These are phyloP conservation scores for Quercus mongolica DNA, from an alignment of 306 rosid genomes.

Conservation along the genomic window DNA sequence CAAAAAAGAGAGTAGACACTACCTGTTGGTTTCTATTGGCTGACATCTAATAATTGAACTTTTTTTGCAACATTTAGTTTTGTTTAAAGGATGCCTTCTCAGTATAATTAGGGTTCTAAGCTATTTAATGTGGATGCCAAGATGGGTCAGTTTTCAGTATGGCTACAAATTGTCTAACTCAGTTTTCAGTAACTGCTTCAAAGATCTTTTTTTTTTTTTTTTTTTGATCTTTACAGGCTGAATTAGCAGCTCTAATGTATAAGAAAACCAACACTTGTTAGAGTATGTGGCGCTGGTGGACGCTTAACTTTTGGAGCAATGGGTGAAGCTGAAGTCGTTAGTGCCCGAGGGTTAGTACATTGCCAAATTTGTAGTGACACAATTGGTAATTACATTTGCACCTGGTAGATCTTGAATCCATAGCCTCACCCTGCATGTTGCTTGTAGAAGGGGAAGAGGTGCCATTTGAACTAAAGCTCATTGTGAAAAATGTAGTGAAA, in stretches of 20 bases:
- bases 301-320: constrained; percentile 66
- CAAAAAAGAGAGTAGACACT: neutral
- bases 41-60: neutral
- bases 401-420: too few species aligned
- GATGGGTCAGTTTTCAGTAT: neutral
- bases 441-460: too few species aligned
- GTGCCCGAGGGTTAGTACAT: constrained; percentile 75
- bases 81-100: constrained; percentile 1
- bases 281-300: constrained; percentile 63
- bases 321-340: constrained; percentile 90
- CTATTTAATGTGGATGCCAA: neutral
- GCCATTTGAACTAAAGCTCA: too few species aligned
- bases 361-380: constrained; percentile 1
- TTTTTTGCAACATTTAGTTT: neutral
- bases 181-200: neutral
- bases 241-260: constrained; percentile 79
- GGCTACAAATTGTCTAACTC: neutral
- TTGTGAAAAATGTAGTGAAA: neutral
- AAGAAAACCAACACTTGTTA: constrained; percentile 82
- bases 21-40: neutral
- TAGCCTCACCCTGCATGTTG: too few species aligned
- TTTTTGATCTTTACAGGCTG: constrained; percentile 50
- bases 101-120: neutral
- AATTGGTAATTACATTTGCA: too few species aligned
- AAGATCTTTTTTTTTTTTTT: neutral